Conservation (phyloP, 2,329 filamentous ascomycete species). For the Fusarium robinianum region DNA sequence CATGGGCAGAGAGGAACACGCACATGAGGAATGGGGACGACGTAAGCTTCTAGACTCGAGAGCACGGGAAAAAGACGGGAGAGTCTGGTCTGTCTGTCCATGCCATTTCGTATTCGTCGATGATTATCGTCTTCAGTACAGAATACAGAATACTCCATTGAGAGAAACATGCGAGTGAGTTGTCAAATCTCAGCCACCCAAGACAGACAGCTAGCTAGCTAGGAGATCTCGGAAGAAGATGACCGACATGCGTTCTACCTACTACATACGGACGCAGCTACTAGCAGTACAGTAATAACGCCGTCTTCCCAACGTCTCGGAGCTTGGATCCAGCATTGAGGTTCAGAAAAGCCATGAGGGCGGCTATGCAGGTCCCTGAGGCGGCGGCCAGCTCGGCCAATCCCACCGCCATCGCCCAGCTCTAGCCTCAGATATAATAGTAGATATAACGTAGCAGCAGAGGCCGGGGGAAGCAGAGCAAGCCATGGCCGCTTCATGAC, state of each 20-base stretch:
- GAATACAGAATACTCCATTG: too few relatives aligned
- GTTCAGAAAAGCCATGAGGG: conserved; percentile 3
- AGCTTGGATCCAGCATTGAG: conserved; percentile 16
- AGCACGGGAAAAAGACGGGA: conserved; percentile 2
- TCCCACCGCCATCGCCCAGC: too few relatives aligned
- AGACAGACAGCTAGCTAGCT: too few relatives aligned
- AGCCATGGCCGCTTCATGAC: too few relatives aligned
- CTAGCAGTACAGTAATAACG: conserved; percentile 10
- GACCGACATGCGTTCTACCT: conserved; percentile 23
- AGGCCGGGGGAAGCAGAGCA: conserved; percentile 3
- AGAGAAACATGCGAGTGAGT: too few relatives aligned
- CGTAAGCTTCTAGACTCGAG: conserved; percentile 6
- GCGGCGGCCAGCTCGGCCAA: conserved; percentile 13
- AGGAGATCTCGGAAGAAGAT: conserved; percentile 9
- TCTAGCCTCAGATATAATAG: too few relatives aligned
- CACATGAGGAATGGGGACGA: conserved; percentile 34
- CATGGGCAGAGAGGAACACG: conserved; percentile 14
- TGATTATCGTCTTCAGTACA: too few relatives aligned
- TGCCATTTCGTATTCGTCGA: too few relatives aligned
- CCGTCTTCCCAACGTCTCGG: conserved; percentile 21
- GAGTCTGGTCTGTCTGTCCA: conserved; percentile 1
- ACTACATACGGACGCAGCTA: conserved; percentile 14
- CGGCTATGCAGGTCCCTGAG: conserved; percentile 25
- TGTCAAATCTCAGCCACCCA: too few relatives aligned
- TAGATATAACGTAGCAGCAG: background rate